Conservation (phyloP, 2,329 filamentous ascomycete species). For the Coniosporium tulheliwenetii region DNA sequence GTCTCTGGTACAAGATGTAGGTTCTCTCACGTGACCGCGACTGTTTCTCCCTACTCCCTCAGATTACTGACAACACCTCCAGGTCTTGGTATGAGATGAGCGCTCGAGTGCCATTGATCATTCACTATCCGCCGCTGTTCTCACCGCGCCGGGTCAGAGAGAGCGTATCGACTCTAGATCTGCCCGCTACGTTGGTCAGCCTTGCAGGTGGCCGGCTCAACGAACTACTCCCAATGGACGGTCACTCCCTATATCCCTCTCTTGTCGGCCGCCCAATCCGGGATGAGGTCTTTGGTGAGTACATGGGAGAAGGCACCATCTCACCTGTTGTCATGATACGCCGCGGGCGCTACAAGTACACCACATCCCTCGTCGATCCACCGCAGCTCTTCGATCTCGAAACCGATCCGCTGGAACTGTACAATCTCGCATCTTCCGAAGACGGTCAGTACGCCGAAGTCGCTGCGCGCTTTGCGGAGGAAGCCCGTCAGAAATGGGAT, state of each 20-base stretch:
- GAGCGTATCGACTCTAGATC: conserved; percentile 82
- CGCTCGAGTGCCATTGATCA: conserved; percentile 72
- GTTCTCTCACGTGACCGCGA: too few species aligned
- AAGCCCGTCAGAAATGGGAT: conserved; percentile 66
- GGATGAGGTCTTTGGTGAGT: conserved; percentile 87
- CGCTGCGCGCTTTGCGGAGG: conserved; percentile 49
- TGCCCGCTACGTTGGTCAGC: conserved; percentile 78
- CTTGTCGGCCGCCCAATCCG: conserved; percentile 50
- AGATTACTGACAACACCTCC: too few species aligned
- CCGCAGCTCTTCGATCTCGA: conserved; percentile 72
- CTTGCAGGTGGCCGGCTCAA: conserved; percentile 58
- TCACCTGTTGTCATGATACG: conserved; percentile 90
- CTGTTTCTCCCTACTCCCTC: too few species aligned
- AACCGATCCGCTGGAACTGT: conserved; percentile 60
- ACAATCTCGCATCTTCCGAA: conserved; percentile 44
- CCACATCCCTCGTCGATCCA: conserved; percentile 69
- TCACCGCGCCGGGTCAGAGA: conserved; percentile 58
- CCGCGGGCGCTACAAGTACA: conserved; percentile 78
- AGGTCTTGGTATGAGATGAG: conserved; percentile 77
- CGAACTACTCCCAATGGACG: conserved; percentile 67
- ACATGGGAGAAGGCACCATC: conserved; percentile 84
- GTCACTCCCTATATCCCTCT: conserved; percentile 66
- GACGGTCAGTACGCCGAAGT: conserved; percentile 22
- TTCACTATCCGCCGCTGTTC: conserved; percentile 67
- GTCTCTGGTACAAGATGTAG: conserved; percentile 88